Evolutionary conservation across 306 rosid genomes (phyloP), one percentile per base, ranked within the genome.

Genomic region (Medicago ruthenica): DNA sequence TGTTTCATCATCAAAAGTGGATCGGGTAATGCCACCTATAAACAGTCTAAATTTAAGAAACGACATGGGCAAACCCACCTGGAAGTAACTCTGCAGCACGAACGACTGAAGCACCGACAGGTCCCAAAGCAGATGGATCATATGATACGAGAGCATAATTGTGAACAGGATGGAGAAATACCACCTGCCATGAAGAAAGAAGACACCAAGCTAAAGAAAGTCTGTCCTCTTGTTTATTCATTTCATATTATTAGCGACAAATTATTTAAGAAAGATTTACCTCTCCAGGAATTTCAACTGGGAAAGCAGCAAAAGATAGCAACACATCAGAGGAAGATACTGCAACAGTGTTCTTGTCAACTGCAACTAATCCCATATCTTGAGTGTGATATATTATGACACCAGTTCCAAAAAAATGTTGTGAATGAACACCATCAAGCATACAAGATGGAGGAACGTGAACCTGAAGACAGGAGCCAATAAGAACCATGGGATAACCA

Each of bases 361-460:
- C 97, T 7, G 82, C 96, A 81, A 85, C 90, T 73, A 95, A 83
- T 79, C 98, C 97, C 96, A 90, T 86, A 76, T 73, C 83, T 70
- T 87, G 86, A 44, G 95, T 83, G 72, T 95, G 98, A 85, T 95
- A 89, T 67, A 95, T 82, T 62, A 95, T 86, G 66, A 92, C 96
- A 76, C 98, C 97, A 60, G 98, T 90, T 69, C 97, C 98, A 21
- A 90, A 90, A 87, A 90, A 95, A 69, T 90, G 95, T 77, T 87
- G 96, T 57, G 97, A 92, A 81, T 92, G 97, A 80, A 95, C 98
- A 62, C 98, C 97, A 78, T 95, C 97, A 41, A 92, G 97, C 98
- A 92, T 90, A 85, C 97, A 95, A 31, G 96, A 88, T 21, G 96
- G 90, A 77, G 98, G 97, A 73, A 95, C 96, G 76, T 92, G 92